A percentile compares a stretch with the other conserved stretches of the same genome.
phyloP scores from a whole-genome alignment of 495 filamentous ascomycete genomes.

The Xylaria scruposa region DNA sequence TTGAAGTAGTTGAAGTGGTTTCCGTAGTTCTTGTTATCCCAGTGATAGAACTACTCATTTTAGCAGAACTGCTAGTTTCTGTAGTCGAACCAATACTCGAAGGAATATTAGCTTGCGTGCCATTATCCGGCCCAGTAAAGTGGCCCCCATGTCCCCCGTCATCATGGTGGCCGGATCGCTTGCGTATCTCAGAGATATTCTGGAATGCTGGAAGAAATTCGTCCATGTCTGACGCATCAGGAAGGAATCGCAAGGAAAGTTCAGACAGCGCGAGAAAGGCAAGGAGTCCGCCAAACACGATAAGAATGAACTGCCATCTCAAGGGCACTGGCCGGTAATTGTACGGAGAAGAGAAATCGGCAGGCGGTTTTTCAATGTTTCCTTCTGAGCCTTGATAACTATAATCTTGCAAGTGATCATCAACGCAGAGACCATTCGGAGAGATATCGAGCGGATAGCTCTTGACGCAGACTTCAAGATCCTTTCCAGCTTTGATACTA shows the following conservation, averaged over 20 bases:
- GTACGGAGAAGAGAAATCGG: background rate
- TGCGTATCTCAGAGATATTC: conserved; percentile 26
- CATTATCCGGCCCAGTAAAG: background rate
- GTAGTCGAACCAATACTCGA: background rate
- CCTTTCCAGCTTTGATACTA: conserved; percentile 30
- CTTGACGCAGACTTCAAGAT: conserved; percentile 30
- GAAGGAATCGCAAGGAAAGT: conserved; percentile 35
- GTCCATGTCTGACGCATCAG: conserved; percentile 24
- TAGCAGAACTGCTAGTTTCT: background rate
- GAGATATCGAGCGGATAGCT: conserved; percentile 22
- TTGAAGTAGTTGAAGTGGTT: background rate
- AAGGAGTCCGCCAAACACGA: conserved; percentile 26
- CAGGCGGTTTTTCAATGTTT: conserved; percentile 24
- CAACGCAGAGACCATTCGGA: conserved; percentile 27
- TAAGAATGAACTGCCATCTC: conserved; percentile 25
- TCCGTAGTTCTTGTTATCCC: background rate
- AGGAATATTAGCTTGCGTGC: background rate
- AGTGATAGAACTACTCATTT: background rate
- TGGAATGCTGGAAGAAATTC: conserved; percentile 17
- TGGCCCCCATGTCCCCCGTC: background rate
- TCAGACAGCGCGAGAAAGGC: conserved; percentile 30
- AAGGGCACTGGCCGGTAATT: conserved; percentile 36
- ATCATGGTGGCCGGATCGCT: conserved; percentile 10
- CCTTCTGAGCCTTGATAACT: conserved; percentile 37
- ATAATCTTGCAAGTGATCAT: conserved; percentile 26